Base-by-base conservation (phyloP, 345 rosid genomes). In the Carallia pectinifolia region DNA sequence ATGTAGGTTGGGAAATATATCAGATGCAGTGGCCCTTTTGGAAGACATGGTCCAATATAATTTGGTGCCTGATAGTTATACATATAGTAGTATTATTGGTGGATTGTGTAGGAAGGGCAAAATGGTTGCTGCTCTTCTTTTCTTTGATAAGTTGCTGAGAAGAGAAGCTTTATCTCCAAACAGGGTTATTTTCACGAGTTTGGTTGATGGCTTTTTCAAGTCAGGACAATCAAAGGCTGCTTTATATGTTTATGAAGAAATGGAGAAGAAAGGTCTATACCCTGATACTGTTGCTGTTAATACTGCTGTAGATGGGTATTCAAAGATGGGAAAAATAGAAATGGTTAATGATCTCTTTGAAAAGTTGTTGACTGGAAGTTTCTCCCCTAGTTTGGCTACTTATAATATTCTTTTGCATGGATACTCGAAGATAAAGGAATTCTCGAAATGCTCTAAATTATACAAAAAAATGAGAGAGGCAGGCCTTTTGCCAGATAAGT, bases 381-480 rank as follows among this genome's bases (percentile, higher is more conserved):
- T 74, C 18, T 27, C 39, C 59, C 94, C 91, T 71, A 86, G 71
- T 83, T 84, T 89, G 85, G 76, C 78, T 67, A 87, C 98, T 1
- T 88, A 81, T 76, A 91, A 91, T 72, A 87, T 87, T 77, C 87
- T 93, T 50, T 79, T 93, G 79, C 97, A 91, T 67, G 91, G 90
- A 31, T 86, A 81, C 78, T 80, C 93, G 53, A 91, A 85, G 84
- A 82, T 78, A 78, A 83, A 79, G 53, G 81, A 89, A 70, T 56
- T 91, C 31, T 67, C 56, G 19, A 75, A 73, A 61, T 88, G 81
- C 81, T 85, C 85, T 64, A 52, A 50, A 65, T 55, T 89, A 33
- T 85, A 80, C 74, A 88, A 80, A 65, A 60, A 71, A 70, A 85
- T 91, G 86, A 72, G 64, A 33, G 62, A 31, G 73, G 61, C 37